A percentile compares a stretch with the other conserved stretches of the same genome.
These are phyloP conservation scores for Fusarium sp. DNA, from an alignment of 2,329 filamentous ascomycete genomes.

Conservation along the genomic window DNA sequence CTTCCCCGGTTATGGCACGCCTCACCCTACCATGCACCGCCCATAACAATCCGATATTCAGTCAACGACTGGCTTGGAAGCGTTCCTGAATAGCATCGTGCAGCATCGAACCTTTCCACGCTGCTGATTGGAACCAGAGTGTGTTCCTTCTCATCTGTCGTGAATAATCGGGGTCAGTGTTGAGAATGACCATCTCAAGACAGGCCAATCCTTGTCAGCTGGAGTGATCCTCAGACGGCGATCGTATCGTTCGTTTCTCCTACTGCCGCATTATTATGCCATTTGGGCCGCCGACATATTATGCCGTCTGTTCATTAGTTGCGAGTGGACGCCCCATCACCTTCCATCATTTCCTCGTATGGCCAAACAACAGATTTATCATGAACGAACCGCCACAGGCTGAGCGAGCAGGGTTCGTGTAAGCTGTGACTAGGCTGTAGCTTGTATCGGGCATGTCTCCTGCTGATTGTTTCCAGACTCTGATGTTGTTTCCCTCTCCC, in stretches of 20 bases:
- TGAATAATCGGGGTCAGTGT: constrained; percentile 33
- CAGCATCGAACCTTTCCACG: constrained; percentile 19
- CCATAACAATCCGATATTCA: constrained; percentile 11
- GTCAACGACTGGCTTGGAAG: constrained; percentile 36
- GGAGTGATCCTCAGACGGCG: constrained; percentile 38
- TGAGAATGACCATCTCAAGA: constrained; percentile 28
- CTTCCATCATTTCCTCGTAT: constrained; percentile 30
- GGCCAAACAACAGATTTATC: constrained; percentile 22
- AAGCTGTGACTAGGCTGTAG: not conserved
- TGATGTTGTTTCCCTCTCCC: constrained; percentile 40
- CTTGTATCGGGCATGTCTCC: constrained; percentile 20
- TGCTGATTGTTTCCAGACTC: constrained; percentile 31
- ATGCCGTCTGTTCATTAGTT: constrained; percentile 39
- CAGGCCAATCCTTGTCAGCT: constrained; percentile 45
- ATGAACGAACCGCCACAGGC: constrained; percentile 21
- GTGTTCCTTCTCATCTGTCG: constrained; percentile 47
- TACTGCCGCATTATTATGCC: constrained; percentile 26
- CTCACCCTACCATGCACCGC: constrained; percentile 28
- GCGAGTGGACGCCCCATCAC: constrained; percentile 46
- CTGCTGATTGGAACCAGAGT: constrained; percentile 42
- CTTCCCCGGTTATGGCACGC: constrained; percentile 30
- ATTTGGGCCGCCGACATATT: constrained; percentile 39
- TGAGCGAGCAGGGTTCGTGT: constrained; percentile 27
- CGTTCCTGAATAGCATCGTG: constrained; percentile 30
- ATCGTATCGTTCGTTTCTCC: constrained; percentile 44